A percentile compares a stretch with the other conserved stretches of the same genome.
Evolutionary conservation across 169 alveolate genomes (phyloP).

Genomic region (Perkinsus chesapeaki): DNA sequence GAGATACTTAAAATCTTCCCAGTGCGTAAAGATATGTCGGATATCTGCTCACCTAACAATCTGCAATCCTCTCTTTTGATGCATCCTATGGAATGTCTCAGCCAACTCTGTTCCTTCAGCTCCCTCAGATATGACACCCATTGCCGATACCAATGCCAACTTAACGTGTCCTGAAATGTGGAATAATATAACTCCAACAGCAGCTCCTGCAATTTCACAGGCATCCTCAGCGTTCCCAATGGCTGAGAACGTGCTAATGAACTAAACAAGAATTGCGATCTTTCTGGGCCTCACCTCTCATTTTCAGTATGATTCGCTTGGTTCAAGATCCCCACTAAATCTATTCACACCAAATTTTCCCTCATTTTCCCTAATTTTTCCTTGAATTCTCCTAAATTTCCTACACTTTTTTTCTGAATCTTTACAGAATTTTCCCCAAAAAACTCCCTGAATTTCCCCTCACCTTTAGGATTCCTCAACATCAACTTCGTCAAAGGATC

Average conservation of each 20-base stretch:
- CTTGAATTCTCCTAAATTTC: too few relatives aligned
- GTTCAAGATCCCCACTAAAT: too few relatives aligned
- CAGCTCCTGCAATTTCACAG: too few relatives aligned
- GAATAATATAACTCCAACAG: neutral
- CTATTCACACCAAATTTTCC: too few relatives aligned
- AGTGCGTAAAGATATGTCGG: neutral
- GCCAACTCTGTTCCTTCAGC: neutral
- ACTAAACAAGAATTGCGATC: too few relatives aligned
- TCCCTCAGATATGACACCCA: conserved; percentile 16
- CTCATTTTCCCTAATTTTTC: too few relatives aligned
- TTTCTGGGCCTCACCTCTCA: too few relatives aligned
- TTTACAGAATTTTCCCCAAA: too few relatives aligned
- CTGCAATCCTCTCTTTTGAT: neutral
- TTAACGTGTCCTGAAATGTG: neutral
- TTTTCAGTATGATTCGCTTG: too few relatives aligned
- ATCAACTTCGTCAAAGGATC: neutral
- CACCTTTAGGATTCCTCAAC: neutral
- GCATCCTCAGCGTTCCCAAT: too few relatives aligned
- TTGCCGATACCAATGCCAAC: neutral
- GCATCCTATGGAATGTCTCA: neutral
- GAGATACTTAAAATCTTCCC: neutral
- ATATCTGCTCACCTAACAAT: neutral
- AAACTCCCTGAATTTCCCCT: neutral
- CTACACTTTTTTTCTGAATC: too few relatives aligned
- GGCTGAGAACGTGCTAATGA: too few relatives aligned